These are phyloP conservation scores for Fulvia fulva DNA, from an alignment of 2,329 filamentous ascomycete species.

Conservation along the genomic window DNA sequence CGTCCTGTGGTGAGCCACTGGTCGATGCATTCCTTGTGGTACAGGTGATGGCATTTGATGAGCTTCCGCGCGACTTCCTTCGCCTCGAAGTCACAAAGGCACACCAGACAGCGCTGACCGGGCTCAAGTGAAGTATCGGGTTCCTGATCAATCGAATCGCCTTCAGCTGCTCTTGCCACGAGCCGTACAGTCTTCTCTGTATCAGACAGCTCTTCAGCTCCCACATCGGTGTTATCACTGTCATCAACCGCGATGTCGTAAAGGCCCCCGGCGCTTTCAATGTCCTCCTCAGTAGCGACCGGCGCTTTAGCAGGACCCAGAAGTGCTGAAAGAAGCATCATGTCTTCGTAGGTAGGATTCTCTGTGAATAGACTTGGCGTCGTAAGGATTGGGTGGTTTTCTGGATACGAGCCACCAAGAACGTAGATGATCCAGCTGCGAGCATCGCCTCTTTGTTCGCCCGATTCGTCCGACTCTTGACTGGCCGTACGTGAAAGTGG, in stretches of 20 bases:
- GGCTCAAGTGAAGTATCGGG: constrained; percentile 30
- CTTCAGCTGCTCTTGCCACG: constrained; percentile 32
- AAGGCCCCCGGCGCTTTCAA: constrained; percentile 59
- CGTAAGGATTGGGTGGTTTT: constrained; percentile 66
- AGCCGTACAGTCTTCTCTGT: constrained; percentile 26
- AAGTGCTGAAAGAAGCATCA: constrained; percentile 64
- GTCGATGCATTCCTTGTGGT: constrained; percentile 67
- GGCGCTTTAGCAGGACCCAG: constrained; percentile 66
- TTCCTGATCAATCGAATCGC: constrained; percentile 19
- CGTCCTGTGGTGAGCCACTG: constrained; percentile 68
- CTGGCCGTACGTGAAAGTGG: constrained; percentile 37
- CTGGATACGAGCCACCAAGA: constrained; percentile 64
- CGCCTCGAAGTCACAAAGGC: constrained; percentile 61
- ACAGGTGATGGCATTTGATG: constrained; percentile 61
- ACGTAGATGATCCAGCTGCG: constrained; percentile 71
- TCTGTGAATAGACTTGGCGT: constrained; percentile 68
- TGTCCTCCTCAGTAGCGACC: constrained; percentile 61
- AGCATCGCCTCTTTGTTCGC: constrained; percentile 42
- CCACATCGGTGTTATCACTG: constrained; percentile 24
- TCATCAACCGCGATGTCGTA: constrained; percentile 46
- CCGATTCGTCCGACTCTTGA: constrained; percentile 29
- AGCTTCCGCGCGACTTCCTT: constrained; percentile 59
- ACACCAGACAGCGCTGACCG: constrained; percentile 60
- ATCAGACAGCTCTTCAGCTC: constrained; percentile 23
- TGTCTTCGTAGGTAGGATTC: constrained; percentile 68